Percentiles rank a stretch among this genome's conserved stretches.
phyloP scores from a whole-genome alignment of 176 grass and related monocot species.

The Hordeum marinum region DNA sequence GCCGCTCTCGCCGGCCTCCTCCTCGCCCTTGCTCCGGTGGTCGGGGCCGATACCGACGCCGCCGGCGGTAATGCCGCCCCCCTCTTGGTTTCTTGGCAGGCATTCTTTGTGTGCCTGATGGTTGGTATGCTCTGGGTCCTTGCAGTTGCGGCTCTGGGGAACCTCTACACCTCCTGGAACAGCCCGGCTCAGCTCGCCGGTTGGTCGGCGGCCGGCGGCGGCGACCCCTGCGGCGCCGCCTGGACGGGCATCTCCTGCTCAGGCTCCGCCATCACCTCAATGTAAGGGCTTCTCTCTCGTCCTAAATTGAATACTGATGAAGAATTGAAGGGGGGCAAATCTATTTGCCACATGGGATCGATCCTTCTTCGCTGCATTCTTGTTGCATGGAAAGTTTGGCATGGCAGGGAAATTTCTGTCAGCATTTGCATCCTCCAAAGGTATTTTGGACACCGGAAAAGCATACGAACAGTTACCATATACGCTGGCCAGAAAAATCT shows the following conservation, averaged over 20 bases:
- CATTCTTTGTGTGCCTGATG: background rate
- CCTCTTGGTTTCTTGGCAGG: constrained; percentile 7
- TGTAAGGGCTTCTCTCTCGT: constrained; percentile 43
- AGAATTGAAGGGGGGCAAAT: background rate
- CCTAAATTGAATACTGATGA: background rate
- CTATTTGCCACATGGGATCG: background rate
- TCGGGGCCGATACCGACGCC: constrained; percentile 35
- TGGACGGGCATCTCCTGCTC: constrained; percentile 84
- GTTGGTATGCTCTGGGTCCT: background rate
- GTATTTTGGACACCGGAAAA: background rate
- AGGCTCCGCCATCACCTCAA: constrained; percentile 66
- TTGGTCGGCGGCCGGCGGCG: constrained; percentile 64
- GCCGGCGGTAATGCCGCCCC: constrained; percentile 19
- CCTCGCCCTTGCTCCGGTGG: constrained; percentile 18
- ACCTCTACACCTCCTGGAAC: constrained; percentile 71
- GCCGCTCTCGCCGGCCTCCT: constrained; percentile 7
- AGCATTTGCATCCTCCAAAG: background rate
- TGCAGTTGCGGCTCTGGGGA: constrained; percentile 67
- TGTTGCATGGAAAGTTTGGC: background rate
- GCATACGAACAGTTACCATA: background rate
- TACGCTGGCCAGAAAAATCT: background rate
- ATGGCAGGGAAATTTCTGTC: constrained; percentile 5
- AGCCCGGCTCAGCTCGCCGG: constrained; percentile 67
- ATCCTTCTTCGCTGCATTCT: background rate
- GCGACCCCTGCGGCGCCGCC: constrained; percentile 80